Conservation (phyloP, 176 grass and related monocot genomes). For the Alloteropsis semialata region DNA sequence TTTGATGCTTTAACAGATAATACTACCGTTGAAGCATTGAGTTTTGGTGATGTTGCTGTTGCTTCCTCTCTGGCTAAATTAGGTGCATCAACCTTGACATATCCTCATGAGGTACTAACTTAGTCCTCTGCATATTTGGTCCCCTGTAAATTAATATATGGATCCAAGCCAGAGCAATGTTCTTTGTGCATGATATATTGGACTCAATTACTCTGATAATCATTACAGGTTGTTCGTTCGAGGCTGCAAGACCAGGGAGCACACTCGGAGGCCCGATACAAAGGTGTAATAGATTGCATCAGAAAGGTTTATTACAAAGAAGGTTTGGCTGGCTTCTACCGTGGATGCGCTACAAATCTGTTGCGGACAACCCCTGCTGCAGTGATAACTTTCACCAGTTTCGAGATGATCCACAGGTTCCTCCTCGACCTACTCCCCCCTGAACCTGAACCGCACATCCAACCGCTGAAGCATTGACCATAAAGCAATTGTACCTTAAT, state of each 20-base stretch:
- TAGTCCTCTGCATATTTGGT: neutral
- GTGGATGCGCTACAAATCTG: constrained; percentile 88
- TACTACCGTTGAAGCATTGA: constrained; percentile 79
- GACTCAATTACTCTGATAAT: constrained; percentile 9
- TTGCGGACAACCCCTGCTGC: constrained; percentile 92
- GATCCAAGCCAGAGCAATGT: neutral
- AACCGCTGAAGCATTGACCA: constrained; percentile 60
- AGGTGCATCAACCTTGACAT: constrained; percentile 86
- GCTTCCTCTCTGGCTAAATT: constrained; percentile 94
- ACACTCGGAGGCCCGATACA: constrained; percentile 52
- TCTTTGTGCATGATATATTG: neutral
- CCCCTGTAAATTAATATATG: neutral
- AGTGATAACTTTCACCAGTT: constrained; percentile 98
- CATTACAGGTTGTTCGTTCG: constrained; percentile 79
- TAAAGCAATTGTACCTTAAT: constrained; percentile 21
- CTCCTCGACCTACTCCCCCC: constrained; percentile 51
- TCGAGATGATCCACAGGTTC: constrained; percentile 95
- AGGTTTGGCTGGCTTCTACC: constrained; percentile 83
- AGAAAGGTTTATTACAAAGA: constrained; percentile 72
- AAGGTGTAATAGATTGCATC: constrained; percentile 79
- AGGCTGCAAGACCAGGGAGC: constrained; percentile 91
- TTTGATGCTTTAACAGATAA: constrained; percentile 57
- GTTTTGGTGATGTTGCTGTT: constrained; percentile 90
- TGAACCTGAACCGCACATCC: constrained; percentile 54
- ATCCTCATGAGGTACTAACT: constrained; percentile 86